phyloP scores from a whole-genome alignment of 1,139 yeast species.

The Geotrichum citri-aurantii region DNA sequence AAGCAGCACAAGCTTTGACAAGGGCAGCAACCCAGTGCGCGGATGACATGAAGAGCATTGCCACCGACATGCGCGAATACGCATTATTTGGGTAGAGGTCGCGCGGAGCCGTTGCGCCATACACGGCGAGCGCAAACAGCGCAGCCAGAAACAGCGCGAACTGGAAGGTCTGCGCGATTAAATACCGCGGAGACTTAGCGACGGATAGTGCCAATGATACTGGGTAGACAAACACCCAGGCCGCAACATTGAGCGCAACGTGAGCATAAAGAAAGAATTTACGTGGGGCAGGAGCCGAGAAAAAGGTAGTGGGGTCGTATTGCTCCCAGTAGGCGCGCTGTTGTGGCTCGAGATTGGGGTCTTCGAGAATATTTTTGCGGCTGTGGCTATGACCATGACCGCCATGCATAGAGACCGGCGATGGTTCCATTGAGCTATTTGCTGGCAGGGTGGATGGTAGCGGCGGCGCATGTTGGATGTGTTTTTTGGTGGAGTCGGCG shows the following conservation, averaged over 20 bases:
- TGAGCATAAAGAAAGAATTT: slow-evolving; percentile 56
- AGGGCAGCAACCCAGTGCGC: slow-evolving; percentile 53
- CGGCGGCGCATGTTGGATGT: neutral
- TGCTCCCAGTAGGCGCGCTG: slow-evolving; percentile 73
- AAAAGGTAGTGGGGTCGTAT: slow-evolving; percentile 76
- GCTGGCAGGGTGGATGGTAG: neutral
- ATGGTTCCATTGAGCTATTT: slow-evolving; percentile 27
- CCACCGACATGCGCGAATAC: slow-evolving; percentile 60
- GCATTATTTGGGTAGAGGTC: slow-evolving; percentile 72
- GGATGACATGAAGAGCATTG: slow-evolving; percentile 48
- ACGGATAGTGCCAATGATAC: slow-evolving; percentile 59
- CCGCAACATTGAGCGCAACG: slow-evolving; percentile 41
- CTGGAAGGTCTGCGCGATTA: slow-evolving; percentile 53
- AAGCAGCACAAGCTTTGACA: slow-evolving; percentile 39
- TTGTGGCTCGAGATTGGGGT: slow-evolving; percentile 58
- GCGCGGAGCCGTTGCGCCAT: slow-evolving; percentile 54
- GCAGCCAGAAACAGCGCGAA: slow-evolving; percentile 45
- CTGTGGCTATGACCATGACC: slow-evolving; percentile 41
- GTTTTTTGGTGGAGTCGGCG: neutral
- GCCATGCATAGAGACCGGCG: slow-evolving; percentile 33
- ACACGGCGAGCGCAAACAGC: slow-evolving; percentile 53
- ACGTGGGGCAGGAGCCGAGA: slow-evolving; percentile 45
- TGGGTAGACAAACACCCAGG: slow-evolving; percentile 64
- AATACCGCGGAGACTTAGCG: slow-evolving; percentile 51
- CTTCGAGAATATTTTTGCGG: slow-evolving; percentile 68